Evolutionary conservation across 805 yeast species (phyloP), one percentile per base, ranked within the genome.

Genomic region (Hermanozyma aechmeae): DNA sequence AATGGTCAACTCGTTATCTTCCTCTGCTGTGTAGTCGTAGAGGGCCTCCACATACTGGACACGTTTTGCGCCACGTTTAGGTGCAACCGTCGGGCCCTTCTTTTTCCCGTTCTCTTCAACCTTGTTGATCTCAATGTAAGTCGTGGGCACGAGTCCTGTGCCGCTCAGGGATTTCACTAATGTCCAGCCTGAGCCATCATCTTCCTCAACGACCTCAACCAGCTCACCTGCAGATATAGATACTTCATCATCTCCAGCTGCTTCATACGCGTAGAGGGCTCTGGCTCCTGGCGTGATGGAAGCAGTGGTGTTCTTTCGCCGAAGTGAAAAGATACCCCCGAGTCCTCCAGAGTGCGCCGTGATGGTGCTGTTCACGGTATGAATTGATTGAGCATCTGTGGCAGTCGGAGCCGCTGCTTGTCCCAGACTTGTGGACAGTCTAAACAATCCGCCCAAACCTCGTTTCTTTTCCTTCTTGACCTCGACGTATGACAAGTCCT

Each of bases 131-230:
- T 76, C 76, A 5, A 87, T 53, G 48, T 89, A 89, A 0, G 81
- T 57, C 0, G 93, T 75, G 2, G 98, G 98, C 4, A 87, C 96
- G 23, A 87, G 62, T 0, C 98, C 98, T 24, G 57, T 58, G 7
- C 52, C 51, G 6, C 32, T 23, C n/a, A 42, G 42, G 14, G 38
- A 26, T 26, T 35, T 37, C 12, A 86, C 73, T 40, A 60, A 56
- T 2, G 94, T 80, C 98, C 98, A 89, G 0, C 98, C 98, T 12
- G 84, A 75, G 0, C 96, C 96, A 38, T 83, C 87, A 49, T 92
- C 97, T 2, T 59, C 58, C 28, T 71, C 76, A 0, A 77, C 31
- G 4, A 89, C 66, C 4, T 58, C 57, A 23, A 87, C 55, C 1
- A 51, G 45, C 17, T 81, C 93, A 8, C 87, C 86, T 1, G 71